Evolutionary conservation across 352 stramenopile genomes (phyloP).

Genomic region (Pythium dissotocum): DNA sequence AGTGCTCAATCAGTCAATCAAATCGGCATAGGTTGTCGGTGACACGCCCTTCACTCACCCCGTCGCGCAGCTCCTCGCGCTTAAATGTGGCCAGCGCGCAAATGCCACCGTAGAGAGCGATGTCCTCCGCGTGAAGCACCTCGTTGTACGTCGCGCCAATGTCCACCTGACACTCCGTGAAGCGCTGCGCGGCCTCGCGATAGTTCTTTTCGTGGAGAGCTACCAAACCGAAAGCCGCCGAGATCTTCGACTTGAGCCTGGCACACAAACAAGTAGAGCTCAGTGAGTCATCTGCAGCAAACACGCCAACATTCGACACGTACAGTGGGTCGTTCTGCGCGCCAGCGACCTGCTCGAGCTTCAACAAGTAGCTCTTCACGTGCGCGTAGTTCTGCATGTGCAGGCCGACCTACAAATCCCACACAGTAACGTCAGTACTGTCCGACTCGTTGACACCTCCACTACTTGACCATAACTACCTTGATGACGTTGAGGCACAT

Average conservation of each 20-base stretch:
- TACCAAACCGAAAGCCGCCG: conserved; percentile 74
- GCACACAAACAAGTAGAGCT: not conserved
- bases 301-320: not conserved
- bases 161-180: conserved; percentile 80
- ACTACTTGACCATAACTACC: conserved; percentile 30
- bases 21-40: not conserved
- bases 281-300: not conserved
- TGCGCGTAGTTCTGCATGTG: conserved; percentile 88
- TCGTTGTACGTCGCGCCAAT: conserved; percentile 84
- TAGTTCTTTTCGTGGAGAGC: conserved; percentile 84
- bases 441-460: not conserved
- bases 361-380: conserved; percentile 87
- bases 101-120: conserved; percentile 85
- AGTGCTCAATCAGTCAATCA: not conserved
- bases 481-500: conserved; percentile 91
- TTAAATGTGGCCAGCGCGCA: conserved; percentile 85
- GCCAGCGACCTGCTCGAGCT: conserved; percentile 77
- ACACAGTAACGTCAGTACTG: not conserved
- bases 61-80: conserved; percentile 76
- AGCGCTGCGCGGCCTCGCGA: conserved; percentile 70
- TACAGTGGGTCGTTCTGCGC: conserved; percentile 76
- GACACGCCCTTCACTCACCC: conserved; percentile 30
- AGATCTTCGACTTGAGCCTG: conserved; percentile 84
- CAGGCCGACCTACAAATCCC: conserved; percentile 46
- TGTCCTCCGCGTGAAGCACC: conserved; percentile 80